Conservation (phyloP, 176 grass and related monocot genomes). For the Aegilops sharonensis region DNA sequence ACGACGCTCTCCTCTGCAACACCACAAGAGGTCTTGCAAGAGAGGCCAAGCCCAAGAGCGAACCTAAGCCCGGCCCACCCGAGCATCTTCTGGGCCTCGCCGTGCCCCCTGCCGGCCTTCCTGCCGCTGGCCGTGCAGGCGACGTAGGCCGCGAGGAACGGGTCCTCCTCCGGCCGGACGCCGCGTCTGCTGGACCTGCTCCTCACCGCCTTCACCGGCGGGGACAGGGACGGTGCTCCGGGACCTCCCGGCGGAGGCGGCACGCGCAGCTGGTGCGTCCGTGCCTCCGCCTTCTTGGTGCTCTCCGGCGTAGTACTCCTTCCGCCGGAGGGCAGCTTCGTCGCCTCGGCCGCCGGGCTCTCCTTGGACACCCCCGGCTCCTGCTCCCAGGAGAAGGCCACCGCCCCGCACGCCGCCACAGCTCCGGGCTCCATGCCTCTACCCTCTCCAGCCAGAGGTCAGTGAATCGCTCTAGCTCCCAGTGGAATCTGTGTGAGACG, state of each 20-base stretch:
- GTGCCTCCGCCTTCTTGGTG: background rate
- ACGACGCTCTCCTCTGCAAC: slow-evolving; percentile 42
- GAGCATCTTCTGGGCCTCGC: background rate
- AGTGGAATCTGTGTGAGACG: background rate
- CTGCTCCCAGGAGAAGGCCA: slow-evolving; percentile 94
- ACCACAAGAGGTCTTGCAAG: slow-evolving; percentile 46
- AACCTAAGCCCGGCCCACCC: slow-evolving; percentile 29
- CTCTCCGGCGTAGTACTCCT: background rate
- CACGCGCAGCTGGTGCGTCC: slow-evolving; percentile 27
- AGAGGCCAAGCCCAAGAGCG: slow-evolving; percentile 19
- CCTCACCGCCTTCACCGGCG: background rate
- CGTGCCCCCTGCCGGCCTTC: background rate
- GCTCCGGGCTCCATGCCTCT: slow-evolving; percentile 5
- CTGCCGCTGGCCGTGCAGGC: slow-evolving; percentile 52
- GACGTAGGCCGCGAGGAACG: slow-evolving; percentile 72
- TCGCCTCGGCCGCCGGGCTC: background rate
- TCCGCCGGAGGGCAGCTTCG: background rate
- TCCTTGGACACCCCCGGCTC: slow-evolving; percentile 78
- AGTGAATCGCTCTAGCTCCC: background rate
- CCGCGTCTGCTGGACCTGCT: background rate
- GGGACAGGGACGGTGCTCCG: background rate
- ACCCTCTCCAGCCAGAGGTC: background rate
- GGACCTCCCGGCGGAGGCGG: slow-evolving; percentile 53
- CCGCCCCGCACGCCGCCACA: background rate
- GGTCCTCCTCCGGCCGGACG: slow-evolving; percentile 47